Evolutionary conservation across 768 basidiomycete species (phyloP), one percentile per base, ranked within the genome.

Genomic region (Rhodotorula paludigena): DNA sequence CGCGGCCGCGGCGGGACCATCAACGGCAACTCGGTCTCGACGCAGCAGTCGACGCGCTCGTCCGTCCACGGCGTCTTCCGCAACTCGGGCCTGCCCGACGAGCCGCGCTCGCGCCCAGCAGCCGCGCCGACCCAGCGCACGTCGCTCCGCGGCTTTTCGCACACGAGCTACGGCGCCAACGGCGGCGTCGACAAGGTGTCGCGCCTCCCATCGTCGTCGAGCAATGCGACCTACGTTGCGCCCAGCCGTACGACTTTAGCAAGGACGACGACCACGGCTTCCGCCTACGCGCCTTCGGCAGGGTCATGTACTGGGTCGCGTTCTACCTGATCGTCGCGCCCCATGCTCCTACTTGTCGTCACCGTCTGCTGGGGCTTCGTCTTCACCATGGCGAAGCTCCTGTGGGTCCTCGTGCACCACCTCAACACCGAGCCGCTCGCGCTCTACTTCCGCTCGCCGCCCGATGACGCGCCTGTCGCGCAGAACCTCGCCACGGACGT

Each of bases 351-450:
- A 60, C 63, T 89, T 68, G 90, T 91, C 36, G 96, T 92, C 78
- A 75, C 90, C 69, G 80, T 91, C 58, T 98, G 96, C 80, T 99
- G 93, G 92, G 92, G 83, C n/a, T 82, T 92, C 67, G 86, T 99
- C 67, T 83, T 99, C 77, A 89, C 96, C 7, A 99, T 99, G 96
- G 96, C 93, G 39, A 94, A 89, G 77, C 83, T 99, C 57, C 90
- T 87, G 73, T 98, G 94, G 94, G 90, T 86, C 28, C 83, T 99
- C 51, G 83, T 98, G 76, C 86, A 87, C 53, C 84, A 89, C 77
- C 82, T 99, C 57, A 86, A 87, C 75, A 78, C 82, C 60, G 86
- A 87, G 67, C 92, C 96, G 0, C 86, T 87, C 38, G 83, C 83
- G 47, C 88, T 99, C 72, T 89, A 94, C 60, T 98, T 99, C 81